These are phyloP conservation scores for Dorcoceras hygrometricum DNA, from an alignment of 257 asterid species.

Conservation along the genomic window DNA sequence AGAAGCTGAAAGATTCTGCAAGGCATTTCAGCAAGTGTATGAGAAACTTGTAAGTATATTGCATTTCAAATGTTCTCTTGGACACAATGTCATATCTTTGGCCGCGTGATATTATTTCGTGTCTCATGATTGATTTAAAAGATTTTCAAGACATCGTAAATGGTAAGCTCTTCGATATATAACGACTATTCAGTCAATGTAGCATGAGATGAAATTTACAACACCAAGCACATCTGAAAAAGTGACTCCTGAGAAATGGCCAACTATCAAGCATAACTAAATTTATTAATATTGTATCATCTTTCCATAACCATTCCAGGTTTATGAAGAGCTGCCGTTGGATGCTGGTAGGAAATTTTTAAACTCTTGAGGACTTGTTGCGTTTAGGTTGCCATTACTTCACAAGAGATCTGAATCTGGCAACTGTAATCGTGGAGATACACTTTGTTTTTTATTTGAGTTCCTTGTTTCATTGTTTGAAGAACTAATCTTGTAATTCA, in stretches of 20 bases:
- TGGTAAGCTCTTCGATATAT: too few relatives aligned
- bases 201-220: neutral
- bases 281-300: neutral
- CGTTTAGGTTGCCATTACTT: neutral
- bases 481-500: neutral
- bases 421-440: too few relatives aligned
- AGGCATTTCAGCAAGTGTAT: conserved; percentile 68
- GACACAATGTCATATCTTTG: neutral
- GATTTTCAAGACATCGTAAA: neutral
- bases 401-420: too few relatives aligned
- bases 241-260: neutral
- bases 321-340: conserved; percentile 54
- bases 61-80: conserved; percentile 13
- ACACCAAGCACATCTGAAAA: neutral
- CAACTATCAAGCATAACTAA: neutral
- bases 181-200: neutral
- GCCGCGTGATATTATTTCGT: neutral
- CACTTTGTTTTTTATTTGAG: too few relatives aligned
- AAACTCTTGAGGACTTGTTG: conserved; percentile 28
- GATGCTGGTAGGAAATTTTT: conserved; percentile 58
- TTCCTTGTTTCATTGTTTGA: neutral
- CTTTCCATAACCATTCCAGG: conserved; percentile 37
- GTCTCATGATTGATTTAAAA: neutral
- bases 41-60: conserved; percentile 56
- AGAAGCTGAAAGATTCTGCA: conserved; percentile 69